Base-by-base conservation (phyloP, 2,329 filamentous ascomycete genomes). In the Beauveria bassiana region DNA sequence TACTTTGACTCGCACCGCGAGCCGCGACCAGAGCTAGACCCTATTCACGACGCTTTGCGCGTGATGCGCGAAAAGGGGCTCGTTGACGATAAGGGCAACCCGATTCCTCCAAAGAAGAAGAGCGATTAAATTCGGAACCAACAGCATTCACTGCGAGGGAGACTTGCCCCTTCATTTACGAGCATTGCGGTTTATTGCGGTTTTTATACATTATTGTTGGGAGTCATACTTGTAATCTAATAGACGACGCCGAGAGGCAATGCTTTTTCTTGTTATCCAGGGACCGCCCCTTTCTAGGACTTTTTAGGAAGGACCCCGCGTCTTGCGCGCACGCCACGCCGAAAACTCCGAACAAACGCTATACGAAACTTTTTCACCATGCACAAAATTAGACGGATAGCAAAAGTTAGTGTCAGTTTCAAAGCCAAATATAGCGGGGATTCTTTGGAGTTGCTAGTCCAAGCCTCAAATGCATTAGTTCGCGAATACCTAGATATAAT, bases 11-110 rank as follows among this genome's bases (percentile, higher is more conserved):
- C 77, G 14, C 77, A 79, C 69, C 68, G 74, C 51, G 69, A 73
- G n/a, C 77, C 77, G n/a, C 68, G 70, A 50, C 76, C 76, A 4
- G 70, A 73, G 59, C 70, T 79, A 9, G 77, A 79, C 49, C 77
- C 77, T 24, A 73, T 79, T 7, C 74, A 77, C 65, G 77, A 79
- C 3, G 74, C 77, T 1, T 66, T 79, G 54, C 72, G 70, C 61
- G 77, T 75, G 59, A 79, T 79, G 77, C 72, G 71, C 18, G 74
- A 71, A 58, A 78, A 78, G 68, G 77, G 77, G 0, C 69, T 79
- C 3, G 73, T 78, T 1, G 77, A 79, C 38, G 75, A 78, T 66
- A 69, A 76, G 58, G 76, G 74, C 28, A 72, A 78, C 61, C 73
- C 70, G 0, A 73, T 78, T 61, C 64, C 62, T 14, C 71, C 73